Percentiles rank a stretch among this genome's conserved stretches.
These are phyloP conservation scores for Scenedesmus sp. DNA, from an alignment of 163 green algal species.

Conservation along the genomic window DNA sequence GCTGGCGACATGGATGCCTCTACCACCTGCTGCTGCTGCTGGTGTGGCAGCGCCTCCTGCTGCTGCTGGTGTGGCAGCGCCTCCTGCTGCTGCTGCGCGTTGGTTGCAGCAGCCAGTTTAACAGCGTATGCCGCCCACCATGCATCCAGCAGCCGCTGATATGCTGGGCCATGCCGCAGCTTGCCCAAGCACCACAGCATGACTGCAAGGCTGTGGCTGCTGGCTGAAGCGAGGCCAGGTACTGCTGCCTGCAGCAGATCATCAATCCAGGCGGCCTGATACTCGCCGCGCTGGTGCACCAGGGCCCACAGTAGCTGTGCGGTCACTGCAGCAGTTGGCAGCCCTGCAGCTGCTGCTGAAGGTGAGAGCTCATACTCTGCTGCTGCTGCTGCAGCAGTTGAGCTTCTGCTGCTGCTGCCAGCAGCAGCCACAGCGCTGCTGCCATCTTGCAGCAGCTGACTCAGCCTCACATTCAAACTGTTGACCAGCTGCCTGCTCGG, in stretches of 20 bases:
- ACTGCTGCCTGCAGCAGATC: constrained; percentile 4
- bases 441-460: neutral
- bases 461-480: neutral
- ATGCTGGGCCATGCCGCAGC: constrained; percentile 3
- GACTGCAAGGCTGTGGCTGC: neutral
- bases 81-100: neutral
- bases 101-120: neutral
- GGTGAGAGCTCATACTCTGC: neutral
- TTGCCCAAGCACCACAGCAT: constrained; percentile 26
- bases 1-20: neutral
- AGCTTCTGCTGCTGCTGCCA: neutral
- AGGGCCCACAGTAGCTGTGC: constrained; percentile 39
- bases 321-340: neutral
- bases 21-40: neutral
- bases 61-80: neutral
- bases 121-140: constrained; percentile 36
- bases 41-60: neutral
- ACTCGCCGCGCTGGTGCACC: neutral
- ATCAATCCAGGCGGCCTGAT: constrained; percentile 17
- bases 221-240: neutral
- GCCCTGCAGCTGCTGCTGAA: neutral
- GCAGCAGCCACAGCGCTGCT: neutral
- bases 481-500: neutral
- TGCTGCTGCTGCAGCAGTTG: constrained; percentile 19
- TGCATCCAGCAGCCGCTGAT: neutral